These are phyloP conservation scores for Trichoderma lentiforme DNA, from an alignment of 2,329 filamentous ascomycete genomes.

Conservation along the genomic window DNA sequence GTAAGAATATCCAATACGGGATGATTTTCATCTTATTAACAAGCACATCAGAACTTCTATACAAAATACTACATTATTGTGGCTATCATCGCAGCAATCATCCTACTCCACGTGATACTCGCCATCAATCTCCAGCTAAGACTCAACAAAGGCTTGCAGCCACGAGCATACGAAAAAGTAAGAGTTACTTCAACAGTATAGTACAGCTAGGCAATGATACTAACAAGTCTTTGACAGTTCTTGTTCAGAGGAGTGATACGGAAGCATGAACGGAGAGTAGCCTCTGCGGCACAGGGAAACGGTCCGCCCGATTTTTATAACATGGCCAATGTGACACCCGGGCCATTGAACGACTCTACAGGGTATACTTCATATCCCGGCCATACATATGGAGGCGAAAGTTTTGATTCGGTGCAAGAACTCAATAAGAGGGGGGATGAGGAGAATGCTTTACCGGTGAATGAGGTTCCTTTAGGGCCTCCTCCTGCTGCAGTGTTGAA, in stretches of 20 bases:
- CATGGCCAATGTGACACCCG: constrained; percentile 49
- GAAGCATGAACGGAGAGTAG: background rate
- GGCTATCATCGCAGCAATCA: constrained; percentile 61
- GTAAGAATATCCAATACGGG: background rate
- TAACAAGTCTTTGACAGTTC: constrained; percentile 38
- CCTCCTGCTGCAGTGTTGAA: constrained; percentile 35
- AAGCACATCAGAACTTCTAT: constrained; percentile 40
- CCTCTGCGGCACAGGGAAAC: constrained; percentile 27
- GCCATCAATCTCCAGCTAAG: constrained; percentile 63
- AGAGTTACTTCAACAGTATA: constrained; percentile 23
- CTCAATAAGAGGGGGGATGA: constrained; percentile 26
- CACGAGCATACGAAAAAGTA: constrained; percentile 69
- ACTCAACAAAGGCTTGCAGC: constrained; percentile 61
- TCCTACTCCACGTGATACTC: constrained; percentile 53
- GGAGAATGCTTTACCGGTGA: constrained; percentile 26
- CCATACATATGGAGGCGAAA: constrained; percentile 47
- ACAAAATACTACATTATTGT: constrained; percentile 45
- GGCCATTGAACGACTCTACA: constrained; percentile 57
- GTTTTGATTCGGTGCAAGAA: constrained; percentile 49
- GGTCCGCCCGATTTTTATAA: background rate
- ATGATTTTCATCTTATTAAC: background rate
- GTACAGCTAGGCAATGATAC: background rate
- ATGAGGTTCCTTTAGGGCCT: constrained; percentile 47
- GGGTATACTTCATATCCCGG: constrained; percentile 54
- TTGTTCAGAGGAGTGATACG: constrained; percentile 43